Evolutionary conservation across 2,329 filamentous ascomycete species (phyloP), one percentile per base, ranked within the genome.

Genomic region (Pezicula carpinea): DNA sequence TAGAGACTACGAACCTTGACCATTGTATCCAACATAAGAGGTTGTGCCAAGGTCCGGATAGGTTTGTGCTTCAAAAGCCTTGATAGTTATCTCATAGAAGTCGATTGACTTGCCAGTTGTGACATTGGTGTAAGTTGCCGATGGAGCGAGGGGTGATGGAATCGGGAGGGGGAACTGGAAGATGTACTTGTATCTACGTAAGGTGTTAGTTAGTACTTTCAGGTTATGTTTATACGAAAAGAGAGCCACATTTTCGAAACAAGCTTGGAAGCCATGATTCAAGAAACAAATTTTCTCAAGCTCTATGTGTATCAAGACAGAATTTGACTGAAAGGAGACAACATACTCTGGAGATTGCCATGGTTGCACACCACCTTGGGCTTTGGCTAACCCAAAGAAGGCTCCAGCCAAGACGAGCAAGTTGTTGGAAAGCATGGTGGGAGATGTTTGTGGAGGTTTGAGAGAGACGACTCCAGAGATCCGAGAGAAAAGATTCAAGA

Each of bases 21-120:
- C 77, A 64, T 80, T 73, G 52, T 80, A 81, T 6, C 77, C 76
- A 18, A 69, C 60, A 23, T 73, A 48, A 8, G 64, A 56, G 1
- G 72, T 67, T 14, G 61, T 55, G 5, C 60, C 60, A 7, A 72
- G 61, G 42, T 68, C 59, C 3, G 70, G 70, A 53, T 73, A 75
- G 13, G 72, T 61, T 48, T 71, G 68, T 39, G 65, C 53, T 15
- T 66, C 57, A 47, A 73, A 68, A 2, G 60, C 44, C 44, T 66
- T 61, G 42, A 75, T 65, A 5, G 67, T 66, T 21, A 72, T 56
- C 50, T 74, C 68, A 53, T 72, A 76, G 59, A 68, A 75, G 44
- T 75, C 68, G 33, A 75, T 69, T 2, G 43, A 45, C 43, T 50
- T 49, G 7, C 53, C 50, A 15, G 51, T 53, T 5, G 41, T 48